Conservation (phyloP, 208 protist species). For the Trypanosomatidae sp. region DNA sequence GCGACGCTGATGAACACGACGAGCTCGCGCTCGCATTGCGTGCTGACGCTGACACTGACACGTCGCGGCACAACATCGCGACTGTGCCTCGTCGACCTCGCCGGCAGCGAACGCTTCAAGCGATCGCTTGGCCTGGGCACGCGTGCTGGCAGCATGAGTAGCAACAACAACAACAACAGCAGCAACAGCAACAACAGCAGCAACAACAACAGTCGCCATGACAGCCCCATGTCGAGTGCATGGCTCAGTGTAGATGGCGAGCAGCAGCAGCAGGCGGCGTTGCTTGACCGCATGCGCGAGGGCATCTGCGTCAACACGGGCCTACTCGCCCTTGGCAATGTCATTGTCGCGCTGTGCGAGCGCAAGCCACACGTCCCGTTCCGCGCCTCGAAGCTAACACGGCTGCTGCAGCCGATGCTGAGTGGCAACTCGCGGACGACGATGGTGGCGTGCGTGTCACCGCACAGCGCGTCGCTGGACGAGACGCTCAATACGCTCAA, state of each 20-base stretch:
- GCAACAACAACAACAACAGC: constrained; percentile 1
- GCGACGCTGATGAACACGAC: constrained; percentile 88
- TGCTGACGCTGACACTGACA: constrained; percentile 83
- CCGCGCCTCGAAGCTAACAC: constrained; percentile 91
- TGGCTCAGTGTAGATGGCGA: not conserved
- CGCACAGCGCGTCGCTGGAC: constrained; percentile 79
- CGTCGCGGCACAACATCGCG: constrained; percentile 38
- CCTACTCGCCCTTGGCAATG: constrained; percentile 89
- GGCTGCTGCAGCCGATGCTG: constrained; percentile 89
- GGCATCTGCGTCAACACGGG: constrained; percentile 91
- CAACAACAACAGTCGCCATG: constrained; percentile 3
- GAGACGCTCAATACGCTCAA: constrained; percentile 95
- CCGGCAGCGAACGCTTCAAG: constrained; percentile 88
- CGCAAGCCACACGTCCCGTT: constrained; percentile 84
- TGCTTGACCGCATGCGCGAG: constrained; percentile 64
- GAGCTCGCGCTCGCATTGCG: constrained; percentile 87
- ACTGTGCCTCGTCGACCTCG: constrained; percentile 91
- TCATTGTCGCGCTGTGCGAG: constrained; percentile 87
- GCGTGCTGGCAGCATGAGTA: not conserved
- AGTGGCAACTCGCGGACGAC: constrained; percentile 84
- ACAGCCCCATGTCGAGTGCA: not conserved
- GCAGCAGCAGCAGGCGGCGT: not conserved
- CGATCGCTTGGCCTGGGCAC: constrained; percentile 30
- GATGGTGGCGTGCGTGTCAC: constrained; percentile 93
- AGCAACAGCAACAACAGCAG: not conserved